Evolutionary conservation across 768 basidiomycete species (phyloP).

Genomic region (Mycena vitilis): DNA sequence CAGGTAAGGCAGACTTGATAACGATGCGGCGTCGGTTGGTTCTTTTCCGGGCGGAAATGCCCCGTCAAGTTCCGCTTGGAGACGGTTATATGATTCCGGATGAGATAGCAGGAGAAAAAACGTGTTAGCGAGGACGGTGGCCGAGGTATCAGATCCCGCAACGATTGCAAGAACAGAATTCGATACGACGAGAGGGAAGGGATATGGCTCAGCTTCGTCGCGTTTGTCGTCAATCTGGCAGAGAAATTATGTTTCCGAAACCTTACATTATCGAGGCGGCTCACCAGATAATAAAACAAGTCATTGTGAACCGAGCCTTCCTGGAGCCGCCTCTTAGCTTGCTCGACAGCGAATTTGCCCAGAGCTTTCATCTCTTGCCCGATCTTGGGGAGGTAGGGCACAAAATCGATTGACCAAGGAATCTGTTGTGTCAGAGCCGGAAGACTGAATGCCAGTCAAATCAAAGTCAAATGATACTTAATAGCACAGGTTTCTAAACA

Average conservation of each 20-base stretch:
- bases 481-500: neutral
- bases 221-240: conserved; percentile 10
- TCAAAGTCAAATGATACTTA: too few relatives aligned
- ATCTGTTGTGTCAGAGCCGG: conserved; percentile 23
- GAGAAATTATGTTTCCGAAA: neutral
- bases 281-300: conserved; percentile 28
- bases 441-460: too few relatives aligned
- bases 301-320: conserved; percentile 26
- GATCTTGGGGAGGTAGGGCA: conserved; percentile 5
- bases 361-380: conserved; percentile 16
- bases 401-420: conserved; percentile 11
- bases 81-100: conserved; percentile 48
- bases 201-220: conserved; percentile 6
- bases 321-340: conserved; percentile 17
- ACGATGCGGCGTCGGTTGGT: conserved; percentile 13
- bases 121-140: conserved; percentile 50
- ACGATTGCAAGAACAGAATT: conserved; percentile 44
- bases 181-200: conserved; percentile 13
- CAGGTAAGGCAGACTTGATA: conserved; percentile 46
- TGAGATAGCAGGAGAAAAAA: conserved; percentile 55
- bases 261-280: neutral
- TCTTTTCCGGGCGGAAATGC: conserved; percentile 20
- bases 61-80: conserved; percentile 56
- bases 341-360: conserved; percentile 14
- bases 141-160: conserved; percentile 63